phyloP scores from a whole-genome alignment of 768 basidiomycete genomes.

The Pleurotus pulmonarius region DNA sequence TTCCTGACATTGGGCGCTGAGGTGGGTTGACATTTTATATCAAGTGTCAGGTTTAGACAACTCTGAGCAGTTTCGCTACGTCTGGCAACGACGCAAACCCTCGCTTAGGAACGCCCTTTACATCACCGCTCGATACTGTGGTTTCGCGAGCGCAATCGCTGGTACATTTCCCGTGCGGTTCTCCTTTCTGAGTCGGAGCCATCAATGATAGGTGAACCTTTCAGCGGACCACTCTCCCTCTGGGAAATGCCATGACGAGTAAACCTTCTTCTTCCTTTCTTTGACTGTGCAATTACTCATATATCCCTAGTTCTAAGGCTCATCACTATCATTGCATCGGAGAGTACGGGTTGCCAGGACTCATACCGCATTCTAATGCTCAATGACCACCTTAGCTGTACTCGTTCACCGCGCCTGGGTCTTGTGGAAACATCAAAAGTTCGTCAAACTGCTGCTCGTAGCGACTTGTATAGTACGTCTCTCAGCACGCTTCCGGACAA shows the following conservation, averaged over 20 bases:
- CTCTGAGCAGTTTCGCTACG: neutral
- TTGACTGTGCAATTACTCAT: too few species aligned
- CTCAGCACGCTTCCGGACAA: too few species aligned
- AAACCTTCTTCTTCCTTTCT: neutral
- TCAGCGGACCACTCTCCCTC: neutral
- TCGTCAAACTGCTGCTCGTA: neutral
- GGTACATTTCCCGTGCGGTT: neutral
- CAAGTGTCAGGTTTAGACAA: neutral
- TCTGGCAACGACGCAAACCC: neutral
- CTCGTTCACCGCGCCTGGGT: neutral
- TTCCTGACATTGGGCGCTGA: neutral
- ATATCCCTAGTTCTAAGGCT: neutral
- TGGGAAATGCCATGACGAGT: neutral
- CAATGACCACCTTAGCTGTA: neutral
- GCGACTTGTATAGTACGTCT: neutral
- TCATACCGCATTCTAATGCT: too few species aligned
- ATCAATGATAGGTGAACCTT: neutral
- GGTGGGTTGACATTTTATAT: neutral
- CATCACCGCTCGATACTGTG: neutral
- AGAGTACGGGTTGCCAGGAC: neutral
- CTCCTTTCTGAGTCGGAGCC: too few species aligned
- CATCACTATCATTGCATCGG: neutral
- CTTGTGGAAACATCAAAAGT: neutral
- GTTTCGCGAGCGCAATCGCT: neutral
- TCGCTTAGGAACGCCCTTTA: neutral